Conservation (phyloP, 2,329 filamentous ascomycete genomes). For the Podosphaera xanthii region DNA sequence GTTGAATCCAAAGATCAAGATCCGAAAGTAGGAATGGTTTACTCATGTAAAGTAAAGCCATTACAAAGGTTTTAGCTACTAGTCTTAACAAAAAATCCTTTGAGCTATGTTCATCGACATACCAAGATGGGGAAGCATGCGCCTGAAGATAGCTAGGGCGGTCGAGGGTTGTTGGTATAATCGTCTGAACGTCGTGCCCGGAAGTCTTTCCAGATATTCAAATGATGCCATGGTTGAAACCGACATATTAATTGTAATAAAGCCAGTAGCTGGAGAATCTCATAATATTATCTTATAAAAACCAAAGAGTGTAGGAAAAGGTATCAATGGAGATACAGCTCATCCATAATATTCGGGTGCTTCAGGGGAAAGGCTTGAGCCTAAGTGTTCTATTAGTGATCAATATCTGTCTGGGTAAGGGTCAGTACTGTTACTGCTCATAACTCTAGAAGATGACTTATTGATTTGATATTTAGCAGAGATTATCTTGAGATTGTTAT, state of each 20-base stretch:
- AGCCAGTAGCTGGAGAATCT: too few species aligned
- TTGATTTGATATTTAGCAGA: too few species aligned
- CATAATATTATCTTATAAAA: too few species aligned
- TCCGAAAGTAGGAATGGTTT: conserved; percentile 56
- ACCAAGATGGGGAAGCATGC: conserved; percentile 88
- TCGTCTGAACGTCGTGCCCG: conserved; percentile 70
- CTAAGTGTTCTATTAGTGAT: too few species aligned
- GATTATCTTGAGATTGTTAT: too few species aligned
- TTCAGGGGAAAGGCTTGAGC: too few species aligned
- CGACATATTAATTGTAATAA: conserved; percentile 12
- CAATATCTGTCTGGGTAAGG: too few species aligned
- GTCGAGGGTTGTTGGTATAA: conserved; percentile 94
- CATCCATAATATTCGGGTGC: too few species aligned
- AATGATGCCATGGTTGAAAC: conserved; percentile 37
- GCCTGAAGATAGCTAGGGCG: conserved; percentile 81
- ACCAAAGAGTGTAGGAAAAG: too few species aligned
- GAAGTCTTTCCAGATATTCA: conserved; percentile 82
- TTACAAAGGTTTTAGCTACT: conserved; percentile 79
- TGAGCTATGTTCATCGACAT: conserved; percentile 14
- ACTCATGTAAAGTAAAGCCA: conserved; percentile 83
- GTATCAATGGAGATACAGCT: too few species aligned
- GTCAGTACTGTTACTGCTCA: too few species aligned
- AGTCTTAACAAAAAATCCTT: conserved; percentile 4
- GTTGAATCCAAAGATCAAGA: conserved; percentile 68
- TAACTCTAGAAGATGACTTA: too few species aligned